These are phyloP conservation scores for Artomyces pyxidatus DNA, from an alignment of 768 basidiomycete genomes.

Conservation along the genomic window DNA sequence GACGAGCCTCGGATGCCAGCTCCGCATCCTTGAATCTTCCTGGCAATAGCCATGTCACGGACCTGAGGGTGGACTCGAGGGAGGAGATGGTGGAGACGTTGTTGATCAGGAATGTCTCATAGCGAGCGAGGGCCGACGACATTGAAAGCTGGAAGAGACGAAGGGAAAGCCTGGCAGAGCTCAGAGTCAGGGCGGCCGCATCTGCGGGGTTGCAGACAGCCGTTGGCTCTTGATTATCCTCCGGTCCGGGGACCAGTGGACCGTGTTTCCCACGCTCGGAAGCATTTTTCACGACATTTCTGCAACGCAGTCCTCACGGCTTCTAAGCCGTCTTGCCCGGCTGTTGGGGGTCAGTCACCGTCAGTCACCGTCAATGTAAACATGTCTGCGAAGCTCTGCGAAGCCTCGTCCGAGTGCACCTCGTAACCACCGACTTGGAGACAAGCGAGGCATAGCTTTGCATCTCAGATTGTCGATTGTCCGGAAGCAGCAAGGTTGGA, in stretches of 20 bases:
- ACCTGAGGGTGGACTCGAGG: constrained; percentile 83
- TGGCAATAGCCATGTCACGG: constrained; percentile 91
- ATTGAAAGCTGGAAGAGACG: constrained; percentile 28
- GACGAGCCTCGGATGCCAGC: constrained; percentile 87
- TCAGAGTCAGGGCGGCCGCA: background rate
- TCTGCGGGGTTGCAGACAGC: background rate
- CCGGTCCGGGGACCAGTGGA: background rate
- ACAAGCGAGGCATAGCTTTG: too few relatives aligned
- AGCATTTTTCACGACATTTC: background rate
- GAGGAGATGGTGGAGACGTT: constrained; percentile 82
- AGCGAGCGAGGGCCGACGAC: constrained; percentile 58
- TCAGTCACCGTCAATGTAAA: too few relatives aligned
- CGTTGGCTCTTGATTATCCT: background rate
- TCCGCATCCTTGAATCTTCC: constrained; percentile 98
- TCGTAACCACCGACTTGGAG: too few relatives aligned
- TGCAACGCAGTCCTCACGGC: background rate
- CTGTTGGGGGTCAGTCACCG: too few relatives aligned
- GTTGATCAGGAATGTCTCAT: constrained; percentile 76
- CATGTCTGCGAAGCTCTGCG: too few relatives aligned
- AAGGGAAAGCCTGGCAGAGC: background rate
- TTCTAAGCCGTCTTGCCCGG: too few relatives aligned
- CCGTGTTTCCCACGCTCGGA: background rate
- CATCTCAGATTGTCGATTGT: too few relatives aligned
- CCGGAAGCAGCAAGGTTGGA: background rate
- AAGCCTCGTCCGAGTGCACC: too few relatives aligned